Evolutionary conservation across 2,329 filamentous ascomycete species (phyloP).

Genomic region (Penicillium sp.): DNA sequence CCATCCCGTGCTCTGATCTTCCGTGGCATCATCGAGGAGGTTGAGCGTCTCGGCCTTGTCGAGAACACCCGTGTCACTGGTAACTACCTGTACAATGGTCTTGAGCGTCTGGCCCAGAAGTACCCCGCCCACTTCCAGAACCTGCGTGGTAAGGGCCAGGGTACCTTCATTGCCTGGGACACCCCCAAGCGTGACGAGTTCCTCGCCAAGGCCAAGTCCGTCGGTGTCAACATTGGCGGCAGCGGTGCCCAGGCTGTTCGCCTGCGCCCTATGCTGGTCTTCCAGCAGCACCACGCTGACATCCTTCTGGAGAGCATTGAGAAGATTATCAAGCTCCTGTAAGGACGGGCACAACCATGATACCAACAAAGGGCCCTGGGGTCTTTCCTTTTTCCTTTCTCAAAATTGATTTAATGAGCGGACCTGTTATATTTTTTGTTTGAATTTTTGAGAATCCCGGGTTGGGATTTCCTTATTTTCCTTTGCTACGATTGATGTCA

Average conservation of each 20-base stretch:
- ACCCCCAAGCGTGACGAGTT: conserved; percentile 79
- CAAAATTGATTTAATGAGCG: conserved; percentile 22
- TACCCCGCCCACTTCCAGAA: conserved; percentile 81
- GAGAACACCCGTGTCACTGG: conserved; percentile 77
- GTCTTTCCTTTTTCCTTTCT: conserved; percentile 23
- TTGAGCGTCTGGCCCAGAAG: conserved; percentile 68
- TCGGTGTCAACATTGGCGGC: conserved; percentile 87
- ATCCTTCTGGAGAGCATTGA: conserved; percentile 66
- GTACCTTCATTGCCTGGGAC: conserved; percentile 93
- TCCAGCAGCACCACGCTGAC: conserved; percentile 81
- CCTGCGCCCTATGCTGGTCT: conserved; percentile 86
- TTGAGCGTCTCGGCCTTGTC: conserved; percentile 70
- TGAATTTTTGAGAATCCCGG: background rate
- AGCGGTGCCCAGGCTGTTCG: conserved; percentile 76
- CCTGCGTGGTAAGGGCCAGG: conserved; percentile 82
- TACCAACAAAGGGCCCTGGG: conserved; percentile 11
- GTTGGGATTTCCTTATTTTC: background rate
- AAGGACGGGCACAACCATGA: conserved; percentile 18
- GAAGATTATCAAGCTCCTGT: conserved; percentile 65
- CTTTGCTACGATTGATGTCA: conserved; percentile 23
- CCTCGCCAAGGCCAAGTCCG: conserved; percentile 74
- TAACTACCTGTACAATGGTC: conserved; percentile 73
- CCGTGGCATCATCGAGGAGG: conserved; percentile 82
- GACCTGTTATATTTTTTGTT: conserved; percentile 11
- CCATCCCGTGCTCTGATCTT: conserved; percentile 83